phyloP scores from a whole-genome alignment of 148 eudicot species.

The Bassia scoparia region DNA sequence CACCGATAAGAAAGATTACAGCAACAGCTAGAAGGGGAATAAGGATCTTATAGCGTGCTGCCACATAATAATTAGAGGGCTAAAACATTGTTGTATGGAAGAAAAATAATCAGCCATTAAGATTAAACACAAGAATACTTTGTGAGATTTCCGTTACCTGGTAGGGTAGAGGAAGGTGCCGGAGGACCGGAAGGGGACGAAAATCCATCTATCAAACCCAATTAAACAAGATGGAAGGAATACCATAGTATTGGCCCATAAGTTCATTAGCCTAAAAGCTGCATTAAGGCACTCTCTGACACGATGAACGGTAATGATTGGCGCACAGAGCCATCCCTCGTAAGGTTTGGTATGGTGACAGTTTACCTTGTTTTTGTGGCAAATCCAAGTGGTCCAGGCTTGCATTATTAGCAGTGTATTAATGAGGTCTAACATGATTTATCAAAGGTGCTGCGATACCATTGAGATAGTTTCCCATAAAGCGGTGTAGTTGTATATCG shows the following conservation, averaged over 20 bases:
- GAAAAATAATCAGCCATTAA: too few species aligned
- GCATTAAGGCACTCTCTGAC: slow-evolving; percentile 25
- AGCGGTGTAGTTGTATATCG: neutral
- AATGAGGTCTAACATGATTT: slow-evolving; percentile 13
- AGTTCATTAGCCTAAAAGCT: slow-evolving; percentile 7
- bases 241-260: slow-evolving; percentile 17
- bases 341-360: neutral
- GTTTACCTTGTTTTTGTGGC: slow-evolving; percentile 10
- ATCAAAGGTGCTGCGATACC: slow-evolving; percentile 4
- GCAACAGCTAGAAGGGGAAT: too few species aligned
- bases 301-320: slow-evolving; percentile 19
- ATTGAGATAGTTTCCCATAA: slow-evolving; percentile 7
- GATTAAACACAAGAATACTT: too few species aligned
- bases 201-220: slow-evolving; percentile 25
- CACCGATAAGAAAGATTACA: too few species aligned
- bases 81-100: too few species aligned
- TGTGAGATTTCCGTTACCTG: too few species aligned
- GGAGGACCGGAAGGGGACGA: neutral
- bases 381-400: slow-evolving; percentile 9
- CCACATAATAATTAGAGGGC: too few species aligned
- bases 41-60: too few species aligned
- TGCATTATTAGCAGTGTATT: neutral
- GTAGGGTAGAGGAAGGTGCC: too few species aligned
- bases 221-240: slow-evolving; percentile 37
- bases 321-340: slow-evolving; percentile 21